A percentile compares a stretch with the other conserved stretches of the same genome.
These are phyloP conservation scores for Prunus mume DNA, from an alignment of 306 rosid species.

Conservation along the genomic window DNA sequence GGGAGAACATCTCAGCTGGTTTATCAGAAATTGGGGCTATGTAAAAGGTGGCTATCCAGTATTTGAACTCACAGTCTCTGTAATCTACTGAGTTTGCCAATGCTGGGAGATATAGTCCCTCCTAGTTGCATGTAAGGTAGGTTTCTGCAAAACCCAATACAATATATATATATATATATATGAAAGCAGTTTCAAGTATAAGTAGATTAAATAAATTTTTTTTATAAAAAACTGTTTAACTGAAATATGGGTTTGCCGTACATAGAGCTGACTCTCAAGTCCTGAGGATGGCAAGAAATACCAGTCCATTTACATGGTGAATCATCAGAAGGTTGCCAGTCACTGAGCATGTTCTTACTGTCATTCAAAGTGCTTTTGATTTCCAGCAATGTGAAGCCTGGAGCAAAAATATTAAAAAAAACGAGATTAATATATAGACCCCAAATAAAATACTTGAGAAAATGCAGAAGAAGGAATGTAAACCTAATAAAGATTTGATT, in stretches of 20 bases:
- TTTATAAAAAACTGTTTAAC: not conserved
- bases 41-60: not conserved
- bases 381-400: slow-evolving; percentile 82
- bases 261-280: slow-evolving; percentile 73
- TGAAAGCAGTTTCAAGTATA: slow-evolving; percentile 3
- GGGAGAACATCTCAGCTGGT: not conserved
- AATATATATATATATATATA: not conserved
- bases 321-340: slow-evolving; percentile 72
- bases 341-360: slow-evolving; percentile 53
- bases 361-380: slow-evolving; percentile 73
- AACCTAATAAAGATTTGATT: not conserved
- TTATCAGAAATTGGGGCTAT: not conserved
- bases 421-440: not conserved
- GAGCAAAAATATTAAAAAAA: not conserved
- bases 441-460: not conserved
- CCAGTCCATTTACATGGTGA: slow-evolving; percentile 96
- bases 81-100: slow-evolving; percentile 84
- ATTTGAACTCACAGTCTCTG: slow-evolving; percentile 79
- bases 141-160: slow-evolving; percentile 55
- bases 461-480: not conserved
- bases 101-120: slow-evolving; percentile 85
- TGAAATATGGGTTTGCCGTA: slow-evolving; percentile 27
- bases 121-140: slow-evolving; percentile 85
- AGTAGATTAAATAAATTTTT: not conserved
- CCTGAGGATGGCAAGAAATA: slow-evolving; percentile 71